These are phyloP conservation scores for Trichoderma cornu-damae DNA, from an alignment of 2,329 filamentous ascomycete genomes.

Conservation along the genomic window DNA sequence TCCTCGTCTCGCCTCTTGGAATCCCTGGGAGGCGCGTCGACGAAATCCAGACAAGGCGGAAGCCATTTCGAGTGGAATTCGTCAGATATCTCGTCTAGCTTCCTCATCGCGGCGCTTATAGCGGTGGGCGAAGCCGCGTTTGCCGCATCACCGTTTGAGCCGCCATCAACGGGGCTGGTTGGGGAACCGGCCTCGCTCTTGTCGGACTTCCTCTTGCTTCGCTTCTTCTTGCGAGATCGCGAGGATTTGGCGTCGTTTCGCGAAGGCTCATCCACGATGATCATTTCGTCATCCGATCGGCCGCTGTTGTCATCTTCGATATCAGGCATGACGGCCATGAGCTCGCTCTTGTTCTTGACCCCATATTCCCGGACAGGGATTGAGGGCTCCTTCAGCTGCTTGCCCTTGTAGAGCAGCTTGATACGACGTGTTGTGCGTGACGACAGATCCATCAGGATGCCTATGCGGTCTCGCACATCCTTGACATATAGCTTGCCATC, in stretches of 20 bases:
- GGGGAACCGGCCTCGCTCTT: slow-evolving; percentile 35
- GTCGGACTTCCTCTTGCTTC: slow-evolving; percentile 42
- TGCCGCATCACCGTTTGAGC: slow-evolving; percentile 34
- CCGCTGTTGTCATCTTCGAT: slow-evolving; percentile 31
- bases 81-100: slow-evolving; percentile 60
- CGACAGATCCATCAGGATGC: slow-evolving; percentile 59
- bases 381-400: slow-evolving; percentile 60
- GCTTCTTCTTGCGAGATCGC: slow-evolving; percentile 35
- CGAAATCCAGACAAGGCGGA: slow-evolving; percentile 61
- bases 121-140: slow-evolving; percentile 27
- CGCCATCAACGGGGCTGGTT: slow-evolving; percentile 44
- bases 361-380: slow-evolving; percentile 56
- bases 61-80: slow-evolving; percentile 61
- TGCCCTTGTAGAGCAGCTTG: slow-evolving; percentile 70
- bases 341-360: slow-evolving; percentile 55
- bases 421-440: slow-evolving; percentile 49
- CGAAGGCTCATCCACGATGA: slow-evolving; percentile 43
- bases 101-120: slow-evolving; percentile 41
- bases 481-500: slow-evolving; percentile 64
- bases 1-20: slow-evolving; percentile 65
- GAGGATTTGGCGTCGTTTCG: slow-evolving; percentile 32
- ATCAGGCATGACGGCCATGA: slow-evolving; percentile 47
- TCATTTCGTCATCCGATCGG: slow-evolving; percentile 40
- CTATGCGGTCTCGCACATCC: slow-evolving; percentile 63
- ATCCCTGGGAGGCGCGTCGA: slow-evolving; percentile 58